Base-by-base conservation (phyloP, 1,139 yeast genomes). In the Williopsis jadinii region DNA sequence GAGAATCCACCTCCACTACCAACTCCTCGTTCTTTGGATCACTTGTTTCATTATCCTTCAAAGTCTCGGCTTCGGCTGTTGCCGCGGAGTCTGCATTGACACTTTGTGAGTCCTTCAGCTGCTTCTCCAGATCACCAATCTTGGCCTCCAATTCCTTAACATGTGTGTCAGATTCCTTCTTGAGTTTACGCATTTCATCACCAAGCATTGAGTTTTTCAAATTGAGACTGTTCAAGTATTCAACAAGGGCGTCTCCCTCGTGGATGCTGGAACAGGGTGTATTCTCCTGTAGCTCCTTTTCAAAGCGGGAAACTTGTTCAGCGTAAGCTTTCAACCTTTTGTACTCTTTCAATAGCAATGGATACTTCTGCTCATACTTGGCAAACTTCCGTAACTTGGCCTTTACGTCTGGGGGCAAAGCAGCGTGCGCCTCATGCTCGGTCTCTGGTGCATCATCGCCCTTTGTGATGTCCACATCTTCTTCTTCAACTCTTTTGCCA, bases 351-450 rank as follows among this genome's bases (percentile, higher is more conserved):
- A 87, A 70, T 12, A 90, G 67, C 15, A 79, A 63, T 0, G 97
- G 97, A 58, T 88, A 90, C 57, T 86, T 86, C 43, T 84, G 84
- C 60, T 92, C 97, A 60, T 88, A 92, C 59, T 87, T 88, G 44
- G 75, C 79, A 58, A 86, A 86, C 65, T 86, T 88, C 47, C 75
- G 73, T 62, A 90, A 64, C 54, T 83, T 84, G 11, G 80, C 66
- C 50, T 74, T 72, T 28, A 84, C 61, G 9, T 71, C 73, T 6
- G 71, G 70, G 1, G 88, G 77, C 15, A 44, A 46, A 11, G 33
- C 44, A 8, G 39, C 41, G 28, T 35, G 33, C 38, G 11, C 32
- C 37, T 11, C 15, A 13, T 14, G 33, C 44, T 24, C 10, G 19
- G 9, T 26, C 31, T 9, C 41, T 8, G 30, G 12, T 28, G 30